A percentile compares a stretch with the other conserved stretches of the same genome.
Conservation (phyloP, 73 alveolate species). For the Uronychia binucleata region DNA sequence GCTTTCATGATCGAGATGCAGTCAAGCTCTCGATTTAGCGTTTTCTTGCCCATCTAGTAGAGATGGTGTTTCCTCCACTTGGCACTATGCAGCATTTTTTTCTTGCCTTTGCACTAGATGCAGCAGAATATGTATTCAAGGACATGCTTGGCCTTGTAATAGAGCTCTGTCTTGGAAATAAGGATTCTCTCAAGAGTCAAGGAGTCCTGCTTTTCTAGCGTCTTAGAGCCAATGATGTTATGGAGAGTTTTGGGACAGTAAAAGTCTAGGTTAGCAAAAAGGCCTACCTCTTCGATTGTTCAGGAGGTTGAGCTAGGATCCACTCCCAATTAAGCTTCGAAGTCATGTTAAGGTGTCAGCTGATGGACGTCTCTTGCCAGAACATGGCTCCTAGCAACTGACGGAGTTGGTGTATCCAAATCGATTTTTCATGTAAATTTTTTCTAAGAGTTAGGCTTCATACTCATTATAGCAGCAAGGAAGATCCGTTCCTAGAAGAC, state of each 20-base stretch:
- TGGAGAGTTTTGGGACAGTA: not conserved
- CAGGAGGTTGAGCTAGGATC: too few species aligned
- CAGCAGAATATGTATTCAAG: not conserved
- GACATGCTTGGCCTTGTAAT: not conserved
- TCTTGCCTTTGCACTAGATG: not conserved
- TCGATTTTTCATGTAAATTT: not conserved
- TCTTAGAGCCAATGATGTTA: not conserved
- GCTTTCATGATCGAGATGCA: not conserved
- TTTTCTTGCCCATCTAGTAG: not conserved
- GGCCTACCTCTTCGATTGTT: too few species aligned
- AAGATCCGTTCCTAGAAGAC: not conserved
- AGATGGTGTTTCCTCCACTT: not conserved
- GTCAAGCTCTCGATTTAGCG: not conserved
- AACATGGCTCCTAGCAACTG: not conserved
- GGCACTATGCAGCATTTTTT: not conserved
- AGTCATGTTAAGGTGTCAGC: not conserved
- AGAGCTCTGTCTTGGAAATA: not conserved
- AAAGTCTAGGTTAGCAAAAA: too few species aligned
- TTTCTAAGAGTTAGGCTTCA: not conserved
- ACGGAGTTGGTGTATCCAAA: not conserved
- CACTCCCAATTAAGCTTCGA: too few species aligned
- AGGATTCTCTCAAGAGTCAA: not conserved
- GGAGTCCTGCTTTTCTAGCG: not conserved
- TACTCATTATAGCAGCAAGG: not conserved
- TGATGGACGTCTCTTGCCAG: not conserved